Percentiles rank a stretch among this genome's conserved stretches.
Conservation (phyloP, 768 basidiomycete species). For the Boletus rubroflammeus region DNA sequence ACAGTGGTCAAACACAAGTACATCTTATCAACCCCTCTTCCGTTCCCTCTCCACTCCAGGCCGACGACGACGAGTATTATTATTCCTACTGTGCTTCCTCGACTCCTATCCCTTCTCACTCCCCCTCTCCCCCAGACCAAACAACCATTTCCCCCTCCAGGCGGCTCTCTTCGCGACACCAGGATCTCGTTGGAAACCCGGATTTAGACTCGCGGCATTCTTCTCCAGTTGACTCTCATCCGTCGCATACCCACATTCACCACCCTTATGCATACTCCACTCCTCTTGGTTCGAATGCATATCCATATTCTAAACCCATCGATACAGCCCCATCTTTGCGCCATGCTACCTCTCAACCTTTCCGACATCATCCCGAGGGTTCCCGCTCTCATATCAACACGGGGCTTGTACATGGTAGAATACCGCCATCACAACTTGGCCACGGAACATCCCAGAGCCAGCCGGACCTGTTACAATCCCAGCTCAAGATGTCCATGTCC, state of each 20-base stretch:
- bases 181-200: conserved; percentile 9
- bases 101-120: conserved; percentile 13
- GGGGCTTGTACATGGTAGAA: not conserved
- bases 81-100: conserved; percentile 49
- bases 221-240: conserved; percentile 12
- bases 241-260: conserved; percentile 27
- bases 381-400: not conserved
- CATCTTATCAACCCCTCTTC: conserved; percentile 11
- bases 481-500: conserved; percentile 55
- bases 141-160: conserved; percentile 13
- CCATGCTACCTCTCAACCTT: conserved; percentile 25
- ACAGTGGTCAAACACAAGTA: not conserved
- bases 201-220: conserved; percentile 19
- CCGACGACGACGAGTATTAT: conserved; percentile 46
- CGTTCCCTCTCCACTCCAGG: conserved; percentile 20
- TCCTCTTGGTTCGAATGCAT: conserved; percentile 10
- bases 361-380: conserved; percentile 16
- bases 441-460: conserved; percentile 2
- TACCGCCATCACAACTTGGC: conserved; percentile 7
- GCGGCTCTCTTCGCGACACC: conserved; percentile 18
- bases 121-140: conserved; percentile 14
- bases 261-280: conserved; percentile 55
- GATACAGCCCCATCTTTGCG: conserved; percentile 9
- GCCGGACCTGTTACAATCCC: not conserved
- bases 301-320: not conserved